Conservation (phyloP, 352 stramenopile species). For the Blastocystis sp. region DNA sequence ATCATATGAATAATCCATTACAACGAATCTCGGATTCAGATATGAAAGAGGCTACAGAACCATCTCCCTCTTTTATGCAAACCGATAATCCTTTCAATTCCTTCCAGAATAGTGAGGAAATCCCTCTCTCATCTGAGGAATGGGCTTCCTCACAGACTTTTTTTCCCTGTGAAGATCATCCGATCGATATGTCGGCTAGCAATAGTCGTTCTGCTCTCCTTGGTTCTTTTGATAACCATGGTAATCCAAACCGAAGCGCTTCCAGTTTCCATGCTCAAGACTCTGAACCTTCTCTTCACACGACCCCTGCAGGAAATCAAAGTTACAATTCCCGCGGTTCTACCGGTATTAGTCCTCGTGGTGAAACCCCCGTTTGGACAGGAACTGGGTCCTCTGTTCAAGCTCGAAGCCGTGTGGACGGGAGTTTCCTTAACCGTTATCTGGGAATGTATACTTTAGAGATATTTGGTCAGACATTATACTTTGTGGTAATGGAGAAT, state of each 20-base stretch:
- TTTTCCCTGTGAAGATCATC: not conserved
- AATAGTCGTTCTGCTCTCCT: not conserved
- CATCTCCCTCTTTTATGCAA: not conserved
- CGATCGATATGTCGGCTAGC: not conserved
- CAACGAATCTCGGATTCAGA: not conserved
- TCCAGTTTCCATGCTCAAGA: not conserved
- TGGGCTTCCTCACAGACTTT: not conserved
- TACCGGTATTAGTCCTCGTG: not conserved
- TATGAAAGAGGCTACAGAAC: not conserved
- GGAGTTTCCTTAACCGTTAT: conserved; percentile 51
- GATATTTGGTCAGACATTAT: conserved; percentile 21
- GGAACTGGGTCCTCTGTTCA: not conserved
- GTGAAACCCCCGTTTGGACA: not conserved
- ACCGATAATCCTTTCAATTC: not conserved
- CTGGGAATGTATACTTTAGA: conserved; percentile 24
- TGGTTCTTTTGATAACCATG: not conserved
- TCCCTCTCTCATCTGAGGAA: not conserved
- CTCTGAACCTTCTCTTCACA: not conserved
- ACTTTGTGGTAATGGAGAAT: conserved; percentile 57
- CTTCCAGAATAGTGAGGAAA: not conserved
- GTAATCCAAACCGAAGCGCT: not conserved
- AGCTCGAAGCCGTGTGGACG: not conserved
- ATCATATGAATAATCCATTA: no score
- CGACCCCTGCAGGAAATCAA: not conserved
- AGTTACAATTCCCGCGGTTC: not conserved